phyloP scores from a whole-genome alignment of 371 early-diverging fungal species.

The Capillidium heterosporum region DNA sequence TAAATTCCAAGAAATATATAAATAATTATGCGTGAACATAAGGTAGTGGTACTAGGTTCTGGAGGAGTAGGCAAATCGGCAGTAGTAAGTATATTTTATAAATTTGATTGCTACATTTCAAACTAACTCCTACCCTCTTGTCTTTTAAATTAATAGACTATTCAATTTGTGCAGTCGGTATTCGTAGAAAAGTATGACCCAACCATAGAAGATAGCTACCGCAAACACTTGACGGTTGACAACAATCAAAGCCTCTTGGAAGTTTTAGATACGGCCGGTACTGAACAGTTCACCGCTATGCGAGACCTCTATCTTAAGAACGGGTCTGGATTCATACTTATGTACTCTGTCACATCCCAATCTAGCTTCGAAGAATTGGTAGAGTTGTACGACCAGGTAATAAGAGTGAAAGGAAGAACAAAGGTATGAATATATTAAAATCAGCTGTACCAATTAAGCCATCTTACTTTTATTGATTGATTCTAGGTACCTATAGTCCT shows the following conservation, averaged over 20 bases:
- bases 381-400: slow-evolving; percentile 58
- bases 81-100: slow-evolving; percentile 29
- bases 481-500: slow-evolving; percentile 66
- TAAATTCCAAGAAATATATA: neutral
- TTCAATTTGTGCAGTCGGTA: slow-evolving; percentile 78
- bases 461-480: neutral
- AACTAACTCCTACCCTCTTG: slow-evolving; percentile 2
- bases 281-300: slow-evolving; percentile 83
- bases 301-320: slow-evolving; percentile 83
- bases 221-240: slow-evolving; percentile 75
- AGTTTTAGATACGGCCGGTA: slow-evolving; percentile 75
- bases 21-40: slow-evolving; percentile 63
- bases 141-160: slow-evolving; percentile 36
- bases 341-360: slow-evolving; percentile 68
- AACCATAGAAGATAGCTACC: slow-evolving; percentile 79
- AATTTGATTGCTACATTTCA: neutral
- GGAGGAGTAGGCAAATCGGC: slow-evolving; percentile 88
- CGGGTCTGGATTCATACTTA: slow-evolving; percentile 74
- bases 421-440: slow-evolving; percentile 24
- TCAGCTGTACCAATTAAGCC: neutral
- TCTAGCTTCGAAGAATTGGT: slow-evolving; percentile 63
- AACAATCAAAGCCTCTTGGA: slow-evolving; percentile 74
- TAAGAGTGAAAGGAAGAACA: slow-evolving; percentile 62
- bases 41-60: slow-evolving; percentile 73
- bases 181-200: slow-evolving; percentile 85